Conservation (phyloP, 345 rosid species). For the Syzygium grande region DNA sequence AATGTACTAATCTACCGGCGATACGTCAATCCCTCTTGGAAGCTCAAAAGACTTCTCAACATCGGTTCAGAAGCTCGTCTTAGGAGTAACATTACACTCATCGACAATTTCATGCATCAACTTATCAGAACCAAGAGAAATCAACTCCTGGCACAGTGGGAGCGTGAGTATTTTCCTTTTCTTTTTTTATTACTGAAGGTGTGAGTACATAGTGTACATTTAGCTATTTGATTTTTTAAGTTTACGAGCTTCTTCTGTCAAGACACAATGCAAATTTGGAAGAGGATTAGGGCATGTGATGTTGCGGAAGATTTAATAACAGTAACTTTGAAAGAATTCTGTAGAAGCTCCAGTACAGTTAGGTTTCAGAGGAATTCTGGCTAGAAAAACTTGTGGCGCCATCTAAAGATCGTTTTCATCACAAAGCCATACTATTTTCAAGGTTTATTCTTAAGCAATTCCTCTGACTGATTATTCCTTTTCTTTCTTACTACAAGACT, state of each 20-base stretch:
- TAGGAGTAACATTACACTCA: constrained; percentile 29
- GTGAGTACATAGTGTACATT: not conserved
- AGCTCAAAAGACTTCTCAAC: constrained; percentile 43
- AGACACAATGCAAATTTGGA: not conserved
- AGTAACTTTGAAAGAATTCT: not conserved
- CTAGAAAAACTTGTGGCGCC: not conserved
- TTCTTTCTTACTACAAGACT: constrained; percentile 19
- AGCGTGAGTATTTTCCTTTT: constrained; percentile 7
- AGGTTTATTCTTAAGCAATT: not conserved
- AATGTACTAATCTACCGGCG: constrained; percentile 10
- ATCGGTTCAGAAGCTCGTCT: constrained; percentile 44
- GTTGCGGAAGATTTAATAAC: not conserved
- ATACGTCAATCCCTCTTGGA: constrained; percentile 60
- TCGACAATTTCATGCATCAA: constrained; percentile 37
- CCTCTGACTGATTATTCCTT: not conserved
- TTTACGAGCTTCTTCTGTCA: not conserved
- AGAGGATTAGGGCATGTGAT: not conserved
- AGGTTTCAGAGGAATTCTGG: not conserved
- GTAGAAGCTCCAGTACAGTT: not conserved
- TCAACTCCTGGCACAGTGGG: constrained; percentile 8
- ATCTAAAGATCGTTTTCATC: not conserved
- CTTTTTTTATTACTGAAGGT: not conserved
- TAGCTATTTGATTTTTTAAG: not conserved
- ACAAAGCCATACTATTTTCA: not conserved
- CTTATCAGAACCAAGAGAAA: constrained; percentile 42